Evolutionary conservation across 805 yeast species (phyloP).

Genomic region (Cephaloascus fragrans): DNA sequence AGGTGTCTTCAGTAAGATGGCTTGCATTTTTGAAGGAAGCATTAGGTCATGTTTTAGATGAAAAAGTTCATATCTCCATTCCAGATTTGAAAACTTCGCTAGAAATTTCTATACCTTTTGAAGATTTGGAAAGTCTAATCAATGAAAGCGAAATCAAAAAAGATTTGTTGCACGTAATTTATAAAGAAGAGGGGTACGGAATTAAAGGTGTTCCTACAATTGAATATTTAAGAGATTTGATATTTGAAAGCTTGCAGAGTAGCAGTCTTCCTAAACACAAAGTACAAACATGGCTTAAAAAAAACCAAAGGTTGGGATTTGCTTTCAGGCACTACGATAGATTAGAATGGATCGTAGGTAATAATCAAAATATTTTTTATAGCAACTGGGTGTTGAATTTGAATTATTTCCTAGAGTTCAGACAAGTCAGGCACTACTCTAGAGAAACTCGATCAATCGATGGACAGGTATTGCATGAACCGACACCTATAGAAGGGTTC

Average conservation of each 20-base stretch:
- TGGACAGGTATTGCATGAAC: conserved; percentile 31
- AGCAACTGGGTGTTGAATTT: conserved; percentile 31
- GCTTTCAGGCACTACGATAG: conserved; percentile 66
- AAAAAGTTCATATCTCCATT: conserved; percentile 24
- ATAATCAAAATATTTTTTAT: conserved; percentile 28
- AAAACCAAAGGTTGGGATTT: conserved; percentile 30
- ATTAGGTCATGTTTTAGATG: conserved; percentile 23
- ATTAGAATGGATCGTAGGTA: conserved; percentile 56
- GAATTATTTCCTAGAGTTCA: conserved; percentile 51
- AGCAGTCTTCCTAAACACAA: conserved; percentile 2
- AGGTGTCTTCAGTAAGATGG: conserved; percentile 53
- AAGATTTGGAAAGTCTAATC: conserved; percentile 2
- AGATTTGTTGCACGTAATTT: neutral
- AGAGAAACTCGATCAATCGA: conserved; percentile 9
- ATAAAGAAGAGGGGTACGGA: conserved; percentile 11
- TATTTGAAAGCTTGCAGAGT: conserved; percentile 20
- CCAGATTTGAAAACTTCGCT: conserved; percentile 37
- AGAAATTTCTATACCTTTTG: conserved; percentile 35
- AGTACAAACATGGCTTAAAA: conserved; percentile 9
- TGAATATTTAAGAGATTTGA: conserved; percentile 25
- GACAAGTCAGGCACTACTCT: conserved; percentile 35
- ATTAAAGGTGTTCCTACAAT: conserved; percentile 15
- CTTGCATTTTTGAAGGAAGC: conserved; percentile 42
- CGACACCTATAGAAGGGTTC: conserved; percentile 77
- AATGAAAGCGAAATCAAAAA: neutral